Base-by-base conservation (phyloP, 176 grass and related monocot genomes). In the Aegilops bicornis region DNA sequence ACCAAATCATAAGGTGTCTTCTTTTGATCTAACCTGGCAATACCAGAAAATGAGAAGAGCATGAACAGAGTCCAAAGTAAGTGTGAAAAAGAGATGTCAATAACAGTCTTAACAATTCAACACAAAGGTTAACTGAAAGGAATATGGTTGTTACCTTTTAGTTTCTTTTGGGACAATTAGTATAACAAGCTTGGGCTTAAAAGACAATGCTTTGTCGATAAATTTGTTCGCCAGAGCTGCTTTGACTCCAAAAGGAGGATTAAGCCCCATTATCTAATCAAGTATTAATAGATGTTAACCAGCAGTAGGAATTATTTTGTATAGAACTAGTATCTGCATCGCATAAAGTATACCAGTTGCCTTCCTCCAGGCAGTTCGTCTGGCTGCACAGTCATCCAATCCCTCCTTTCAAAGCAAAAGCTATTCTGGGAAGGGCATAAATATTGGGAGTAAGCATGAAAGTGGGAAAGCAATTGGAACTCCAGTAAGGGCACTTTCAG, bases 181-280 rank as follows among this genome's bases (percentile, higher is more conserved):
- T 86, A 99, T 79, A 88, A 99, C 7, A 24, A 99, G 92, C 83
- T 99, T 99, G 47, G 97, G 97, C 50, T 91, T 91, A 54, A 99
- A 99, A 13, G 74, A 81, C 47, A 96, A 69, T 22, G 94, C 94
- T 62, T 96, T 92, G 89, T 96, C 89, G n/a, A 99, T 99, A 87
- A 99, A 99, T 81, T 94, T 99, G 85, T 99, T 96, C 0, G 97
- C 97, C 75, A 99, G 94, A 56, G 84, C 9, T 89, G 88, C 94
- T 92, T 96, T 99, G 31, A 91, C 88, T 80, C 97, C 94, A 94
- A 96, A 99, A 80, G 97, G 97, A 58, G 97, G 97, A 94, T 99
- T 99, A 64, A 99, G 87, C 22, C 97, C 97, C 94, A 96, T 96
- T 78, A 99, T 99, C 97, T 99, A 73, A 82, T 65, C 65, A 65